Conservation (phyloP, 2,329 filamentous ascomycete species). For the Laburnicola sp. region DNA sequence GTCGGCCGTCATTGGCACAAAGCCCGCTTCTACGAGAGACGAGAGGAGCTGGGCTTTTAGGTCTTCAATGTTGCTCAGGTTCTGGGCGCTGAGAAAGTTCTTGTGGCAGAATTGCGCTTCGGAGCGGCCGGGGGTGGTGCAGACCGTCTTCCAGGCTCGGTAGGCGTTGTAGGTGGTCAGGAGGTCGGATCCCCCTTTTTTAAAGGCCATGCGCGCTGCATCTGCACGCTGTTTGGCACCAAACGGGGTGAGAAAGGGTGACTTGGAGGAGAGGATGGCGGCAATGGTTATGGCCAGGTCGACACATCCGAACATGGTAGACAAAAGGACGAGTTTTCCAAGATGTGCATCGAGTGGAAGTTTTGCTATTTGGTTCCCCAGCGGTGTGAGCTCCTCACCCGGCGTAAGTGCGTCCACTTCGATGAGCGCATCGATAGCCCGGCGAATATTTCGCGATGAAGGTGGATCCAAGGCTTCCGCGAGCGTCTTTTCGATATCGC, state of each 20-base stretch:
- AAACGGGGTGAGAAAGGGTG: constrained; percentile 86
- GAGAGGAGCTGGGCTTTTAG: constrained; percentile 89
- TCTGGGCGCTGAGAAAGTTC: constrained; percentile 89
- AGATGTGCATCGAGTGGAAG: constrained; percentile 92
- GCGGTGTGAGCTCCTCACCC: constrained; percentile 79
- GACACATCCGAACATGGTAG: constrained; percentile 83
- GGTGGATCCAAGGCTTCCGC: constrained; percentile 87
- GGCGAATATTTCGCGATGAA: constrained; percentile 85
- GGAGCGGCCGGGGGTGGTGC: constrained; percentile 68
- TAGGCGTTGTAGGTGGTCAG: constrained; percentile 95
- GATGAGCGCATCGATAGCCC: constrained; percentile 88
- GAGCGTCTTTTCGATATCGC: constrained; percentile 87
- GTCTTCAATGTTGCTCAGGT: constrained; percentile 89
- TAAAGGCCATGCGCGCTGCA: constrained; percentile 75
- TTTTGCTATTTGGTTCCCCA: constrained; percentile 84
- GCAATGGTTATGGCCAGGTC: constrained; percentile 91
- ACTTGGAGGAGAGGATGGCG: constrained; percentile 91
- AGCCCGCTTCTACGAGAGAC: constrained; percentile 81
- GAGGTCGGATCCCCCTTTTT: constrained; percentile 84
- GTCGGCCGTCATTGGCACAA: constrained; percentile 72
- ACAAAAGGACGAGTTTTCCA: constrained; percentile 87
- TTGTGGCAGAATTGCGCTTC: constrained; percentile 93
- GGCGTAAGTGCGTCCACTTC: constrained; percentile 88
- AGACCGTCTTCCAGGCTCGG: constrained; percentile 81
- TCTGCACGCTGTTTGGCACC: constrained; percentile 82